These are phyloP conservation scores for Crucibulum laeve DNA, from an alignment of 768 basidiomycete genomes.

Conservation along the genomic window DNA sequence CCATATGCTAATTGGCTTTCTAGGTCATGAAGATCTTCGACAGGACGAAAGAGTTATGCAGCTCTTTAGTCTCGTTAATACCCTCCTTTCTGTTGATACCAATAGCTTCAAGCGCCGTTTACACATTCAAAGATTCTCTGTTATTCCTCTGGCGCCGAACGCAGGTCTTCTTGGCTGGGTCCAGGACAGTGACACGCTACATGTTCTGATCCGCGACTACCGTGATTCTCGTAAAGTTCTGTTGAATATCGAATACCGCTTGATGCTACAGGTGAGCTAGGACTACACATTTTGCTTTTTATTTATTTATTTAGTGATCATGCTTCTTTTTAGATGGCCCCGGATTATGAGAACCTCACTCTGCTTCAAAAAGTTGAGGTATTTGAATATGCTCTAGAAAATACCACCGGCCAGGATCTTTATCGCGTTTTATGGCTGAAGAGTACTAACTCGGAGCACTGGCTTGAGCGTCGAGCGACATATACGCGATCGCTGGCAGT, in stretches of 20 bases:
- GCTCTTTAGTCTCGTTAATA: conserved; percentile 95
- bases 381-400: conserved; percentile 97
- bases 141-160: conserved; percentile 93
- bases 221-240: conserved; percentile 95
- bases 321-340: conserved; percentile 91
- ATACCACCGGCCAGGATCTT: conserved; percentile 96
- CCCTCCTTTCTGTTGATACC: conserved; percentile 86
- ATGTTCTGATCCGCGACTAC: conserved; percentile 93
- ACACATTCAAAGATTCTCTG: conserved; percentile 88
- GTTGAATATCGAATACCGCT: conserved; percentile 95
- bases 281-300: neutral
- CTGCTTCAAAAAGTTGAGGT: conserved; percentile 98
- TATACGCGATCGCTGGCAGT: conserved; percentile 95
- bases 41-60: conserved; percentile 99
- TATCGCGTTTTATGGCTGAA: conserved; percentile 97
- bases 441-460: conserved; percentile 92
- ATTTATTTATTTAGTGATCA: conserved; percentile 5
- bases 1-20: conserved; percentile 1
- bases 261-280: conserved; percentile 88
- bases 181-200: conserved; percentile 90
- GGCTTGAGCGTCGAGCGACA: conserved; percentile 93
- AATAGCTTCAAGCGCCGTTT: conserved; percentile 94
- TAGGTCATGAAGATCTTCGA: conserved; percentile 97
- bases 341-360: conserved; percentile 93
- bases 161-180: conserved; percentile 96